These are phyloP conservation scores for Coniochaeta prunicola DNA, from an alignment of 2,329 filamentous ascomycete species.

Conservation along the genomic window DNA sequence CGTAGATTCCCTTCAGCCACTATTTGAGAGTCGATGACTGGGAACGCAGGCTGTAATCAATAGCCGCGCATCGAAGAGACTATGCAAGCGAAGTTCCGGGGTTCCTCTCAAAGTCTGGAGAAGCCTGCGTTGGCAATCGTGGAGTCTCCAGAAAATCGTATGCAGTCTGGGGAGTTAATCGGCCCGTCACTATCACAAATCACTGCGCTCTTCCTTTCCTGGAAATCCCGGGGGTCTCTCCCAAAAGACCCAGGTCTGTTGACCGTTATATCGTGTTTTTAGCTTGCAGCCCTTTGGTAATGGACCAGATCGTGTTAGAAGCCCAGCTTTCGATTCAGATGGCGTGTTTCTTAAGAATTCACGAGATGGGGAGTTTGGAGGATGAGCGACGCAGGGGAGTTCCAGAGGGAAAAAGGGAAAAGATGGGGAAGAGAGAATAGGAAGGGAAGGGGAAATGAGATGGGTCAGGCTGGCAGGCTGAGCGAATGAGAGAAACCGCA, in stretches of 20 bases:
- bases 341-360: background rate
- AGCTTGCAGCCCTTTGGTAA: background rate
- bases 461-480: background rate
- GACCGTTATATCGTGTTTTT: background rate
- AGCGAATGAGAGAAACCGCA: background rate
- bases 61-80: background rate
- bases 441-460: conserved; percentile 1
- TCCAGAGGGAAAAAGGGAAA: background rate
- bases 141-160: conserved; percentile 5
- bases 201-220: background rate
- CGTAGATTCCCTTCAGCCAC: background rate
- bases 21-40: conserved; percentile 6
- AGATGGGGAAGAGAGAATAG: conserved; percentile 1
- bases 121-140: conserved; percentile 4
- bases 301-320: background rate
- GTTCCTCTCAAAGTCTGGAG: conserved; percentile 2
- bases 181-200: conserved; percentile 2
- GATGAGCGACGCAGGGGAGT: background rate
- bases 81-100: background rate
- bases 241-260: background rate
- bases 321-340: background rate
- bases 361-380: background rate
- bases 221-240: background rate
- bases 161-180: conserved; percentile 6
- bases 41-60: background rate